Base-by-base conservation (phyloP, 2,329 filamentous ascomycete species). In the Dichotomopilus funicola region DNA sequence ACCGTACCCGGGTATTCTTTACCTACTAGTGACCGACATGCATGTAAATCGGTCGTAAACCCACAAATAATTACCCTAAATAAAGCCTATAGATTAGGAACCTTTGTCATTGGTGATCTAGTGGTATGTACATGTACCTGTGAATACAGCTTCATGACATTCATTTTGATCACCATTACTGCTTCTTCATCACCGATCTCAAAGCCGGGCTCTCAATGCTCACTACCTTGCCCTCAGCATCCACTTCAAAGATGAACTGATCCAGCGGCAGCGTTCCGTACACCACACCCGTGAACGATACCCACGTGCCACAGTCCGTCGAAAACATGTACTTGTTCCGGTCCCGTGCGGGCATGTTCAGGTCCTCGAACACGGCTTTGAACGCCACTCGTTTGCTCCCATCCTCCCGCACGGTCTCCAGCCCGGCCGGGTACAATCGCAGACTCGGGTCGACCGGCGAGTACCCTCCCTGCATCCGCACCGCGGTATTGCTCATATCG, bases 281-380 rank as follows among this genome's bases (percentile, higher is more conserved):
- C 34, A 58, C 58, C 0, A 64, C 61, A 3, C 58, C 55, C 31
- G 62, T 64, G 11, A 64, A 57, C 33, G 55, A 58, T 10, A 63
- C 62, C 62, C 62, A 64, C 5, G 52, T 64, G 10, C 62, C 62
- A 19, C 62, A 64, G 13, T 63, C 62, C 1, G 62, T 64, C 52
- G 61, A 63, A 41, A 64, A 64, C 62, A 64, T 62, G 9, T 45
- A 46, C 5, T 41, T 44, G 12, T 56, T 36, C 48, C 59, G 37
- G 19, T 27, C 19, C 19, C 19, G 19, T 27, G 53, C 43, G 27
- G 58, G 59, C 50, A 57, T 34, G 19, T 59, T 60, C 12, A 57
- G 12, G 31, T 64, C 61, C 56, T 64, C 62, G 45, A 62, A 60
- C 38, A 60, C 57, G 2, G 59, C 62, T 46, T 64, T 63, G 53